Evolutionary conservation across 208 protist genomes (phyloP).

Genomic region (Histomonas meleagridis): DNA sequence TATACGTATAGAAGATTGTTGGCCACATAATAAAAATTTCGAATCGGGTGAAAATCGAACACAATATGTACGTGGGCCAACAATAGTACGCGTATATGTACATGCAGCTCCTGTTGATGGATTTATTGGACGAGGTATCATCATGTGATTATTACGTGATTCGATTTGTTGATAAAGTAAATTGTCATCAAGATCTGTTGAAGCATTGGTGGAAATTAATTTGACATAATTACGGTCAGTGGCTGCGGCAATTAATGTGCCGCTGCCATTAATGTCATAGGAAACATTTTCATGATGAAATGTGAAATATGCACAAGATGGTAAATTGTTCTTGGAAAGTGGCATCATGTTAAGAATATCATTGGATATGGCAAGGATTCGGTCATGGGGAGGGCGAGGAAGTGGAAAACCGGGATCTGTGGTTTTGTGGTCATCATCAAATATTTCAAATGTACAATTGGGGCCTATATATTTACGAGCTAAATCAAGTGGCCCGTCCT

Average conservation of each 20-base stretch:
- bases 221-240: background rate
- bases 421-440: background rate
- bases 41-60: background rate
- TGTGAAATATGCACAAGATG: conserved; percentile 12
- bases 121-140: background rate
- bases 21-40: background rate
- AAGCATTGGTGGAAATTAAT: background rate
- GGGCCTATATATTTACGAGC: background rate
- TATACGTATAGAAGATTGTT: background rate
- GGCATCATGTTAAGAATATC: background rate
- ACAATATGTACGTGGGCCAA: background rate
- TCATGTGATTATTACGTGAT: background rate
- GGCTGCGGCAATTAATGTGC: background rate
- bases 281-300: background rate
- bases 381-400: background rate
- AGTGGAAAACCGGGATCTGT: background rate
- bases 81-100: background rate
- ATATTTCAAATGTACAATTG: background rate
- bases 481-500: background rate
- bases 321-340: background rate
- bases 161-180: background rate
- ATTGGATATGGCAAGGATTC: background rate
- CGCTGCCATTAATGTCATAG: conserved; percentile 9
- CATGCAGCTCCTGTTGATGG: background rate
- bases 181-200: background rate